These are phyloP conservation scores for Pythium graminicola DNA, from an alignment of 352 stramenopile species.

Conservation along the genomic window DNA sequence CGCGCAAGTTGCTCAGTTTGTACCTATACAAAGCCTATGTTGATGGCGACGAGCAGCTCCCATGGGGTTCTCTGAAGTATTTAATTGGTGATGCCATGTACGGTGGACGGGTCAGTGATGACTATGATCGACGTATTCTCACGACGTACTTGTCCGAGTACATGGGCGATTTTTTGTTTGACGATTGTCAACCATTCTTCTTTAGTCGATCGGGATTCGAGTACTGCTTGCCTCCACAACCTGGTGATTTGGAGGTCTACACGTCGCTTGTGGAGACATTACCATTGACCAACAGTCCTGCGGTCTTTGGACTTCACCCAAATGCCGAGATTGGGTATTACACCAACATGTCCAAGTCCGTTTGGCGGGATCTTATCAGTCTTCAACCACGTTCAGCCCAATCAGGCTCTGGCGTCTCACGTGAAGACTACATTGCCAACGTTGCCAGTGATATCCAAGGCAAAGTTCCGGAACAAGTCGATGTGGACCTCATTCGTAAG, in stretches of 20 bases:
- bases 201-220: constrained; percentile 93
- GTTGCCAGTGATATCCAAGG: constrained; percentile 88
- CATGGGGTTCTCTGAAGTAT: constrained; percentile 93
- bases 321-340: constrained; percentile 97
- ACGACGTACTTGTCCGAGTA: constrained; percentile 92
- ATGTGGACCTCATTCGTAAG: constrained; percentile 86
- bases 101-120: constrained; percentile 92
- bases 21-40: constrained; percentile 94
- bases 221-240: constrained; percentile 68
- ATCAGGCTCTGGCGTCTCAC: constrained; percentile 68
- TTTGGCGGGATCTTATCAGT: constrained; percentile 91
- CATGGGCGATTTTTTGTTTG: constrained; percentile 96
- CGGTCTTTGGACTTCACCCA: constrained; percentile 93
- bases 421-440: constrained; percentile 91
- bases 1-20: constrained; percentile 82
- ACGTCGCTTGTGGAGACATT: constrained; percentile 81
- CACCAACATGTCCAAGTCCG: constrained; percentile 91
- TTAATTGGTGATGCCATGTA: constrained; percentile 97
- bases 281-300: constrained; percentile 90
- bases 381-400: constrained; percentile 85
- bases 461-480: constrained; percentile 86
- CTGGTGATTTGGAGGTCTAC: constrained; percentile 73
- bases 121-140: constrained; percentile 94
- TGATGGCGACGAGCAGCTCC: constrained; percentile 89
- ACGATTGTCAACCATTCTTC: constrained; percentile 91